Conservation (phyloP, 2,329 filamentous ascomycete genomes). For the Tolypocladium amazonense region DNA sequence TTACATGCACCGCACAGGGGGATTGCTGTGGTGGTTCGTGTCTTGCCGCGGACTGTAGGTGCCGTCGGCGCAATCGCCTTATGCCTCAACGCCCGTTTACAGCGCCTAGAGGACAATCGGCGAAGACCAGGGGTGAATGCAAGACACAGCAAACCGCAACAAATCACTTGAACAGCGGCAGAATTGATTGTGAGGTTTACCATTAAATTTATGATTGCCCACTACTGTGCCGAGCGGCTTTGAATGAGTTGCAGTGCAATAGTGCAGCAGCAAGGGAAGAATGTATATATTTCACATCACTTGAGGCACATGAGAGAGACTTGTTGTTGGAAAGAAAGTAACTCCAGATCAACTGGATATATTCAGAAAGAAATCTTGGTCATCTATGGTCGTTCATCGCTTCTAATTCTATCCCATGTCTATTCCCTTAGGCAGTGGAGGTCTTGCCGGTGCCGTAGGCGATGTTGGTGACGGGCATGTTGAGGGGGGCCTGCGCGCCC, state of each 20-base stretch:
- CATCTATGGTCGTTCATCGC: background rate
- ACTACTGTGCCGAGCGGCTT: background rate
- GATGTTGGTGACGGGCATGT: conserved; percentile 38
- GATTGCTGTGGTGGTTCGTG: background rate
- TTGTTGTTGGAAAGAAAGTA: background rate
- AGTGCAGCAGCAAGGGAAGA: background rate
- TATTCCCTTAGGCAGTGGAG: conserved; percentile 9
- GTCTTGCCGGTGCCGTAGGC: conserved; percentile 36
- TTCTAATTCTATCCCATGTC: background rate
- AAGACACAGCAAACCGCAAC: background rate
- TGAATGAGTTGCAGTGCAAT: background rate
- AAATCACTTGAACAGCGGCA: background rate
- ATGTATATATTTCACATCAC: background rate
- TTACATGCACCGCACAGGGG: background rate
- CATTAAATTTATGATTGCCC: background rate
- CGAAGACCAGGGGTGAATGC: background rate
- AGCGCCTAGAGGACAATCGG: background rate
- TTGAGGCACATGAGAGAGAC: too few species aligned
- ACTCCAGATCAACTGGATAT: background rate
- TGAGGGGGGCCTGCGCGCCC: conserved; percentile 16
- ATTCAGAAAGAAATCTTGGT: background rate
- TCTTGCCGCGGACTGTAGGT: background rate
- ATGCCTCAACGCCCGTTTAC: background rate
- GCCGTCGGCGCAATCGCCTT: background rate
- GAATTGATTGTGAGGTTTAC: background rate